Evolutionary conservation across 2,329 filamentous ascomycete species (phyloP), one percentile per base, ranked within the genome.

Genomic region (Pyricularia sp.): DNA sequence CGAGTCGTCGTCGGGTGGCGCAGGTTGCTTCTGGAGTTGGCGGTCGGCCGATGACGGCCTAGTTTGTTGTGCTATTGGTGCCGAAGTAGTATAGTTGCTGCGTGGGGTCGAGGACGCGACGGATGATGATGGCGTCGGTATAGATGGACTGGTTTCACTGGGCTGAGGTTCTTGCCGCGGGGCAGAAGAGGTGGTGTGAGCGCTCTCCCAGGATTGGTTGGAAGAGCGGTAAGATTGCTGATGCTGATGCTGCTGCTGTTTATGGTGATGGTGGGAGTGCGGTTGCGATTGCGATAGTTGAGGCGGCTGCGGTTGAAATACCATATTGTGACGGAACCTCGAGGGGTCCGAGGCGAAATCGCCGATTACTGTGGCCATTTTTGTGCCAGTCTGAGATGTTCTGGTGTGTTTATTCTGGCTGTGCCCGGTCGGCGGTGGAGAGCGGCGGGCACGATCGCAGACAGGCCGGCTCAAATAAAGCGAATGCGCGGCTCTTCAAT

Each of bases 331-430:
- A 31, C 53, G 84, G 77, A 88, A 88, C 77, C 86, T 84, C 71
- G 84, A 82, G 70, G 87, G 81, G 78, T 91, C 87, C 76, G 89
- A 84, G 77, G 87, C 85, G 79, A 87, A 87, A 80, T 93, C 90
- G 75, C 83, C 83, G 70, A 87, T 82, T 76, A 87, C 75, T 76
- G 84, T 80, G 73, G 84, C 85, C 85, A 88, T 87, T 78, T 57
- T 57, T 26, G 40, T 49, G 40, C 40, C 40, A 49, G 40, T 49
- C 40, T 19, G 19, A 19, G 40, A 49, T 49, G 40, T 16, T 19
- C 40, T 49, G 40, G 40, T 49, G 5, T 49, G 40, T 49, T 49
- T n/a, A n/a, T n/a, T 49, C 40, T 49, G 19, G 40, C 40, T 49
- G 19, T 49, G 40, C 40, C 19, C 40, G 40, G 40, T 49, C 40